Conservation (phyloP, 2,329 filamentous ascomycete genomes). For the Fusarium fracticaudum region DNA sequence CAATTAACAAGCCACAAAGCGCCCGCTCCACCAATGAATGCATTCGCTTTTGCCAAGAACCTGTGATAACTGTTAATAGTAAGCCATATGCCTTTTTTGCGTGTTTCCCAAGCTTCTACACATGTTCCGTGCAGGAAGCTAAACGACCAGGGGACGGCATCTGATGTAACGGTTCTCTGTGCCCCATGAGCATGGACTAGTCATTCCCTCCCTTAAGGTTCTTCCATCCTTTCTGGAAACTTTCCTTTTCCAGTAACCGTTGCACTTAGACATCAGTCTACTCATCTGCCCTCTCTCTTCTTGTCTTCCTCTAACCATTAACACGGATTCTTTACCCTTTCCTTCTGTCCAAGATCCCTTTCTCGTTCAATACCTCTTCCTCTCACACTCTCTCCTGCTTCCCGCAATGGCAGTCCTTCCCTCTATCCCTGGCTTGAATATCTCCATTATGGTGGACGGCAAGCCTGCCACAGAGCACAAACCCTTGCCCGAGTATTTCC, state of each 20-base stretch:
- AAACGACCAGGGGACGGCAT: rapidly evolving
- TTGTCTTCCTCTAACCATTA: rapidly evolving
- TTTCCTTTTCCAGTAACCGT: rapidly evolving
- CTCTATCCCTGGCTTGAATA: neutral
- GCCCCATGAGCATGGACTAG: rapidly evolving
- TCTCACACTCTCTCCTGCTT: neutral
- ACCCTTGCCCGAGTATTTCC: neutral
- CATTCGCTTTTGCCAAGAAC: neutral
- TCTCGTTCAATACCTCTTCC: rapidly evolving
- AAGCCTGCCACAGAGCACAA: neutral
- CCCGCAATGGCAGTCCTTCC: neutral
- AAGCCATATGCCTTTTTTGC: rapidly evolving
- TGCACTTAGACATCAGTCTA: neutral
- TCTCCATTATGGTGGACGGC: neutral
- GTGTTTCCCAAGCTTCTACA: neutral
- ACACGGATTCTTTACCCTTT: too few relatives aligned
- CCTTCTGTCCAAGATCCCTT: neutral
- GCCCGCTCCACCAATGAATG: too few relatives aligned
- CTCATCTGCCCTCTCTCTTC: rapidly evolving
- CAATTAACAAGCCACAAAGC: neutral
- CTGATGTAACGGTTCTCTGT: neutral
- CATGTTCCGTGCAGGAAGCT: too few relatives aligned
- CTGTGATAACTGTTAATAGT: neutral
- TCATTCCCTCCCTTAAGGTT: rapidly evolving
- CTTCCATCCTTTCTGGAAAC: neutral